phyloP scores from a whole-genome alignment of 2,329 filamentous ascomycete genomes.

The Microascus cirrosus region DNA sequence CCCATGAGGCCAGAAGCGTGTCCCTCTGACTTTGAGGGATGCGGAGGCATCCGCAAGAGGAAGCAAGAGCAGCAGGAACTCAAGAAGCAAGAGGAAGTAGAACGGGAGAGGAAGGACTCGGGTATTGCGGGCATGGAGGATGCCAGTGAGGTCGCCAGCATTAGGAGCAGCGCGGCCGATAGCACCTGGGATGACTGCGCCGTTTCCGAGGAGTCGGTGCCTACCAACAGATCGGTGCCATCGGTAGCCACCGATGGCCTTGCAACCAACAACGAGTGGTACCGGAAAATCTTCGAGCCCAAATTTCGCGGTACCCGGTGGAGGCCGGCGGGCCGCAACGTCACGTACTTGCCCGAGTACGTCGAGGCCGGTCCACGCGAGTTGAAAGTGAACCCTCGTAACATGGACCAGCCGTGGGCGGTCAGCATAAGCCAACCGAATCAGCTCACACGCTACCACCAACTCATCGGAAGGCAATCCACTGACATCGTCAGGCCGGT shows the following conservation, averaged over 20 bases:
- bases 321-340: neutral
- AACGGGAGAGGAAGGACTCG: neutral
- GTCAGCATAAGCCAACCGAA: neutral
- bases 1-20: neutral
- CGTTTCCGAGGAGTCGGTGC: neutral
- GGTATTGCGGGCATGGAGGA: neutral
- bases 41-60: slow-evolving; percentile 2
- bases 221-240: neutral
- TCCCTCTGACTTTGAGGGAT: neutral
- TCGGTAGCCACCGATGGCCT: neutral
- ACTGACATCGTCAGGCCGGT: neutral
- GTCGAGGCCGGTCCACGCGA: neutral
- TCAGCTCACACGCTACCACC: neutral
- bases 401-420: neutral
- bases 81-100: neutral
- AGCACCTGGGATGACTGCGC: neutral
- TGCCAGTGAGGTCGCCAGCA: neutral
- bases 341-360: neutral
- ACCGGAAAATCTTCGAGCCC: neutral
- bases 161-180: neutral
- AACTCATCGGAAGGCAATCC: neutral
- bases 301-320: neutral
- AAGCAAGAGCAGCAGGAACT: neutral
- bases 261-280: neutral
- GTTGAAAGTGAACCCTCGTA: neutral